Evolutionary conservation across 2,329 filamentous ascomycete genomes (phyloP).

Genomic region (Teratosphaeriaceae sp.): DNA sequence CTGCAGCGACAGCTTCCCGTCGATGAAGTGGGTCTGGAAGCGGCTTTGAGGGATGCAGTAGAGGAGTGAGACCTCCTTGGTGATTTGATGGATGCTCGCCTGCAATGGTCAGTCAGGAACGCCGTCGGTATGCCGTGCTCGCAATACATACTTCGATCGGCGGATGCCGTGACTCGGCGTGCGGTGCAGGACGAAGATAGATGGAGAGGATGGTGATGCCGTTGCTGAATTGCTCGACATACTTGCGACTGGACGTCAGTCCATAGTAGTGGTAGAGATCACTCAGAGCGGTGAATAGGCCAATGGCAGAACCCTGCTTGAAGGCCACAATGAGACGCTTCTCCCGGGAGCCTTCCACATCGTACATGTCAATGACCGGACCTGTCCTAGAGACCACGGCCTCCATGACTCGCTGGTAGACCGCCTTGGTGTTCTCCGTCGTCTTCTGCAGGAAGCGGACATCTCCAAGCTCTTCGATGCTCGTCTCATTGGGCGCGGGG

Average conservation of each 20-base stretch:
- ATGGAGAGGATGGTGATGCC: slow-evolving; percentile 96
- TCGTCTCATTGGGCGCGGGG: slow-evolving; percentile 70
- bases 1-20: slow-evolving; percentile 80
- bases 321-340: slow-evolving; percentile 94
- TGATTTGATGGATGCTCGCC: slow-evolving; percentile 92
- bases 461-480: slow-evolving; percentile 86
- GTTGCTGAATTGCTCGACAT: slow-evolving; percentile 97
- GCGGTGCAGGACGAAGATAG: slow-evolving; percentile 71
- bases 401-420: slow-evolving; percentile 91
- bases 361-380: slow-evolving; percentile 95
- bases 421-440: slow-evolving; percentile 87
- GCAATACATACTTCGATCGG: slow-evolving; percentile 61
- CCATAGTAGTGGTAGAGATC: slow-evolving; percentile 99
- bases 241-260: slow-evolving; percentile 91
- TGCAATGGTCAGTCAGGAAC: neutral
- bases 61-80: slow-evolving; percentile 92
- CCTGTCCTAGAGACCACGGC: slow-evolving; percentile 78
- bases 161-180: slow-evolving; percentile 54
- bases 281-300: slow-evolving; percentile 89
- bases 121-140: neutral
- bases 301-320: slow-evolving; percentile 83
- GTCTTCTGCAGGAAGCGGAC: slow-evolving; percentile 93
- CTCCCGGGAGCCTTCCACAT: slow-evolving; percentile 84
- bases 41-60: slow-evolving; percentile 99
- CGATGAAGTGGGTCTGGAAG: slow-evolving; percentile 83